Evolutionary conservation across 805 yeast species (phyloP).

Genomic region (Vanderwaltozyma polyspora): DNA sequence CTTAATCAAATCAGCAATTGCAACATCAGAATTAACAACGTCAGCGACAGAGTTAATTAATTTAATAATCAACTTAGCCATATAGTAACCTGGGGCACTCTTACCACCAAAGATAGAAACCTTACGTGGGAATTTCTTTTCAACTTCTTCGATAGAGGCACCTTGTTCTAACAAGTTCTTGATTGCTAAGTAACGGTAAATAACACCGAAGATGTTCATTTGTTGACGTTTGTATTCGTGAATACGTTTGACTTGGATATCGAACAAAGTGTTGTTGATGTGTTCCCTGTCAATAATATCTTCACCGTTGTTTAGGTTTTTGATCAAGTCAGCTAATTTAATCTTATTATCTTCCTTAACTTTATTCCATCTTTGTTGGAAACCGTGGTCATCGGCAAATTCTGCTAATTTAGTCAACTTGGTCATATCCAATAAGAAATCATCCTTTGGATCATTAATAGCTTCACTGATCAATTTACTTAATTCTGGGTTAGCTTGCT

Average conservation of each 20-base stretch:
- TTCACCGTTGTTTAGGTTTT: conserved; percentile 43
- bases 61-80: conserved; percentile 86
- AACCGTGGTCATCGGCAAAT: conserved; percentile 55
- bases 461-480: conserved; percentile 62
- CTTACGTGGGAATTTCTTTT: conserved; percentile 52
- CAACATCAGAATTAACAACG: conserved; percentile 69
- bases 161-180: conserved; percentile 34
- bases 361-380: conserved; percentile 57
- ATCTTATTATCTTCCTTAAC: conserved; percentile 63
- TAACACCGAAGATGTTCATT: conserved; percentile 80
- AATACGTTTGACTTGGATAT: conserved; percentile 86
- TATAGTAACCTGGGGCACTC: conserved; percentile 95
- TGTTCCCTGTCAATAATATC: conserved; percentile 47
- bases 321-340: conserved; percentile 54
- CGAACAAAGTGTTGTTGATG: conserved; percentile 60
- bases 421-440: conserved; percentile 57
- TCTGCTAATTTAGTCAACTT: conserved; percentile 55
- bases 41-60: conserved; percentile 71
- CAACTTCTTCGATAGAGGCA: conserved; percentile 50
- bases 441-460: conserved; percentile 48
- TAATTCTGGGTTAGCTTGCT: conserved; percentile 81
- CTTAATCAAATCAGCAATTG: conserved; percentile 64
- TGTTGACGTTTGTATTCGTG: conserved; percentile 96
- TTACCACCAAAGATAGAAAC: conserved; percentile 86
- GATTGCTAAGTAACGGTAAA: conserved; percentile 68